Evolutionary conservation across 805 yeast species (phyloP), one percentile per base, ranked within the genome.

Genomic region (Starmerella tilneyi): DNA sequence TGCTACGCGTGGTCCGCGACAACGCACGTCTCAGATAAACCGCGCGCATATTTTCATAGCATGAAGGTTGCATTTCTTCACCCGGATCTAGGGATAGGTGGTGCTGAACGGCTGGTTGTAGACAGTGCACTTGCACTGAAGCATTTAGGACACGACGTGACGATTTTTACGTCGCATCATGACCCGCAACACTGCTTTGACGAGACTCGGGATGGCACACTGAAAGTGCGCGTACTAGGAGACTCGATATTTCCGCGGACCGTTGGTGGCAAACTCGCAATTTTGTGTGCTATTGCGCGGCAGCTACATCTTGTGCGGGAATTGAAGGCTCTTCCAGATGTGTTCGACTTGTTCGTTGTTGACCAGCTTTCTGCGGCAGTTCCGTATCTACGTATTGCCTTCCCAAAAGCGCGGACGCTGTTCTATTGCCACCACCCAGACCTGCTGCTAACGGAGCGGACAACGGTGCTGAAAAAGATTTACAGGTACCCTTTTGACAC

Each of bases 351-450:
- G 49, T 79, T 81, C 51, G 72, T 92, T 26, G 78, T 92, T 26
- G 99, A 92, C 64, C 96, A 89, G 62, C 70, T 92, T 46, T 78
- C 95, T 2, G 78, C 84, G 47, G 78, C 94, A 53, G 68, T 85
- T 4, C 97, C 97, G 5, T 52, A 88, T 13, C 55, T 92, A 17
- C 77, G 66, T 9, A 17, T 41, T 19, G 38, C 40, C 22, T 46
- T 55, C 36, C 56, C 58, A 28, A 39, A 49, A 9, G 61, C 81
- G 2, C 74, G 75, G 41, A 71, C 83, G 3, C 64, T 92, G 42
- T 92, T 89, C 59, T 92, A 92, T 63, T 88, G 98, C 58, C 99
- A 92, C 66, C 89, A 89, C 62, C 98, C 99, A 0, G 99, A 92
- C 62, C 81, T 81, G 58, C 68, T 81, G 40, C 66, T 89, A 34